Conservation (phyloP, 495 filamentous ascomycete genomes). For the Symbiotaphrina buchneri region DNA sequence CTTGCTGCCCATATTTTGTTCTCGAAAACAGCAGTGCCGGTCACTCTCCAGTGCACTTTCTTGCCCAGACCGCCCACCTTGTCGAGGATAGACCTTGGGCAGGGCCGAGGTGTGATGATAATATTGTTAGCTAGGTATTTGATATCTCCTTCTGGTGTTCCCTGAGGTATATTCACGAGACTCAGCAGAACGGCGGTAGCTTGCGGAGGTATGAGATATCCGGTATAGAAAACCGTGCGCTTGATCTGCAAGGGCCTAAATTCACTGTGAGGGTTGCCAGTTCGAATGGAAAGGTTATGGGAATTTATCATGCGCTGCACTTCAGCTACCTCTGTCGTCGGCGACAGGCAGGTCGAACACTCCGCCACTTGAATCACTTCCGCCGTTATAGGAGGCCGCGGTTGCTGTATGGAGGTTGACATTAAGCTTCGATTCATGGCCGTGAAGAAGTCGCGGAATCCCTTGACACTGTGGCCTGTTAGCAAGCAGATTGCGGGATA, state of each 20-base stretch:
- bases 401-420: too few relatives aligned
- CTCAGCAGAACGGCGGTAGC: slow-evolving; percentile 48
- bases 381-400: slow-evolving; percentile 36
- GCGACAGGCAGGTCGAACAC: slow-evolving; percentile 43
- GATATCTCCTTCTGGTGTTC: slow-evolving; percentile 35
- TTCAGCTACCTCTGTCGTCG: slow-evolving; percentile 60
- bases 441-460: slow-evolving; percentile 62
- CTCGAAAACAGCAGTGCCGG: slow-evolving; percentile 47
- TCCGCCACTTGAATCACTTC: slow-evolving; percentile 84
- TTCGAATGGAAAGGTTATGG: slow-evolving; percentile 39
- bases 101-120: slow-evolving; percentile 59
- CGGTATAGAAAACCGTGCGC: slow-evolving; percentile 82
- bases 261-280: slow-evolving; percentile 11
- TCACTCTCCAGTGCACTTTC: slow-evolving; percentile 66
- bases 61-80: slow-evolving; percentile 70
- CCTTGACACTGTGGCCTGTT: slow-evolving; percentile 23
- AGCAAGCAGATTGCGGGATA: too few relatives aligned
- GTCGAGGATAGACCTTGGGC: slow-evolving; percentile 39
- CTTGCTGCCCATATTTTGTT: slow-evolving; percentile 72
- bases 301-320: slow-evolving; percentile 75
- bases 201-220: slow-evolving; percentile 53
- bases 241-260: slow-evolving; percentile 39
- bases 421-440: slow-evolving; percentile 48
- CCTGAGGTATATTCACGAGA: slow-evolving; percentile 37
- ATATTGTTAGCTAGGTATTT: slow-evolving; percentile 79